Evolutionary conservation across 2,329 filamentous ascomycete genomes (phyloP).

Genomic region (Aspergillus sclerotialis): DNA sequence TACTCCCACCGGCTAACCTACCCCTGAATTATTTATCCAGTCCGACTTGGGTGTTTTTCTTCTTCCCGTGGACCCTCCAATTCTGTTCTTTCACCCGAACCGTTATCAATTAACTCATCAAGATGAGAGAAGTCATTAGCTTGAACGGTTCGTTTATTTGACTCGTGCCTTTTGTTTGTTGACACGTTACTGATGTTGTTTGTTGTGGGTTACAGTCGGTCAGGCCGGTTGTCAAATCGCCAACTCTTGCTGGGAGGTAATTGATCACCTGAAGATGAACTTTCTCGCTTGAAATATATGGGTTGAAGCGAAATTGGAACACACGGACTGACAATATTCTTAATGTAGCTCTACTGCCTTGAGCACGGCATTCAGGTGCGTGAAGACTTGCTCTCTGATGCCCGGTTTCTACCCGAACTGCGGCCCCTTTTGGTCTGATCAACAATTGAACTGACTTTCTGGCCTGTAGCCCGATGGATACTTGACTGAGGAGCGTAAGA

Average conservation of each 20-base stretch:
- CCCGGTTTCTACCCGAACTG: conserved; percentile 12
- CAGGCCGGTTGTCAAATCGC: conserved; percentile 99
- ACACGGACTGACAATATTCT: conserved; percentile 26
- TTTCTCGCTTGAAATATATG: no score
- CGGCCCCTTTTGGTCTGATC: conserved; percentile 13
- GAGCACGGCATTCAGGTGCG: conserved; percentile 98
- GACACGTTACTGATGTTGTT: conserved; percentile 17
- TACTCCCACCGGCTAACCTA: conserved; percentile 17
- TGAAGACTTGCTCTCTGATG: conserved; percentile 16
- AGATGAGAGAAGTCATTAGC: conserved; percentile 98
- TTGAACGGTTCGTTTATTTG: conserved; percentile 73
- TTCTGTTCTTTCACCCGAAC: conserved; percentile 5
- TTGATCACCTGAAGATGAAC: conserved; percentile 8
- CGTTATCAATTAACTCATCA: conserved; percentile 37
- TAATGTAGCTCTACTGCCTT: conserved; percentile 96
- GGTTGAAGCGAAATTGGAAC: conserved; percentile 5
- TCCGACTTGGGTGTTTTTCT: conserved; percentile 22
- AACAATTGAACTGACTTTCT: conserved; percentile 12
- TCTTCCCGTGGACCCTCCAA: conserved; percentile 16
- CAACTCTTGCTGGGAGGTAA: conserved; percentile 99
- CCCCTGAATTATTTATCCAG: conserved; percentile 17
- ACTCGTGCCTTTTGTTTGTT: conserved; percentile 12
- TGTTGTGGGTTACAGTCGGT: conserved; percentile 61
- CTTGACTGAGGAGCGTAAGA: conserved; percentile 96
- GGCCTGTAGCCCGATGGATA: conserved; percentile 84